phyloP scores from a whole-genome alignment of 2,329 filamentous ascomycete genomes.

The Fusarium austroafricanum region DNA sequence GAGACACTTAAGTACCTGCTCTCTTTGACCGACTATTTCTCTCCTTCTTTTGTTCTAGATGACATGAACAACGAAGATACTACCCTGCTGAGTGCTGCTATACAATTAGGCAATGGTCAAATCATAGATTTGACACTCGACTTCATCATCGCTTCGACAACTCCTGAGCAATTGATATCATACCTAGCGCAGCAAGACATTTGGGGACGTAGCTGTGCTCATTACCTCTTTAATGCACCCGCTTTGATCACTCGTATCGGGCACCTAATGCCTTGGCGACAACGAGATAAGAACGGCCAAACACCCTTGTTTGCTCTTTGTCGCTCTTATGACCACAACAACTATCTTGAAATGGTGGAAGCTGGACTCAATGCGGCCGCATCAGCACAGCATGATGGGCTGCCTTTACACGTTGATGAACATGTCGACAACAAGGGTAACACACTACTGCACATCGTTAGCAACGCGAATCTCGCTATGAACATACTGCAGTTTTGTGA shows the following conservation, averaged over 20 bases:
- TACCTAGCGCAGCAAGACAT: constrained; percentile 84
- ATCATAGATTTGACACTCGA: constrained; percentile 81
- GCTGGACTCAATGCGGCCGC: constrained; percentile 81
- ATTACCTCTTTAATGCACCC: constrained; percentile 95
- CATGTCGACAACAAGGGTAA: constrained; percentile 95
- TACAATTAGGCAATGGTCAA: constrained; percentile 82
- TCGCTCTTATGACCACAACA: constrained; percentile 91
- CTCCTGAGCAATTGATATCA: constrained; percentile 65
- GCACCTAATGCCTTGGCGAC: constrained; percentile 83
- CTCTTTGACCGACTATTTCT: constrained; percentile 80
- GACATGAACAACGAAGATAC: constrained; percentile 92
- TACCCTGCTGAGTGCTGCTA: constrained; percentile 87
- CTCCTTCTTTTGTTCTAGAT: constrained; percentile 75
- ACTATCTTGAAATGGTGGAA: constrained; percentile 90
- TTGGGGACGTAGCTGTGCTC: constrained; percentile 89
- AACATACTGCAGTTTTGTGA: constrained; percentile 86
- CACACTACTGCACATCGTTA: constrained; percentile 94
- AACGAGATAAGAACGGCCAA: constrained; percentile 95
- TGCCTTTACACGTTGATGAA: constrained; percentile 88
- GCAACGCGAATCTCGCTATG: constrained; percentile 80
- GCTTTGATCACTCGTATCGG: constrained; percentile 82
- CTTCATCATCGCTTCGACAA: constrained; percentile 70
- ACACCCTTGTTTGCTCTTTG: constrained; percentile 97
- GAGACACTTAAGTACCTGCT: constrained; percentile 84
- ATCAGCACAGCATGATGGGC: constrained; percentile 78